Evolutionary conservation across 345 rosid genomes (phyloP).

Genomic region (Eucalyptus regnans): DNA sequence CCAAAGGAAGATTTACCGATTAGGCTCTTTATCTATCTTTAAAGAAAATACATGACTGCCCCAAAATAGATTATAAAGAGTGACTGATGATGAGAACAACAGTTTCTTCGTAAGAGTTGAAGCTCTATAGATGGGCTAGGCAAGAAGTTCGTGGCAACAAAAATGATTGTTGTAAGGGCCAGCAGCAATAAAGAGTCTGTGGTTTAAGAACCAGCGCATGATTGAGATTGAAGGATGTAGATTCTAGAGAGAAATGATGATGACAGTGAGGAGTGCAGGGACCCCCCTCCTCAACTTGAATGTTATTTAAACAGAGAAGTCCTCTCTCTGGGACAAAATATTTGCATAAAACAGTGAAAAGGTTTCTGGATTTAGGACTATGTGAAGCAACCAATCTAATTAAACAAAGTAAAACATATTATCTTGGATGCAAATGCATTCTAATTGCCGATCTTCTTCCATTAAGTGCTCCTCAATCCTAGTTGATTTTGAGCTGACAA

Average conservation of each 20-base stretch:
- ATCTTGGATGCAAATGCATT: background rate
- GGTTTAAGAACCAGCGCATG: background rate
- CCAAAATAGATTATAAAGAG: background rate
- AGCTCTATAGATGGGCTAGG: background rate
- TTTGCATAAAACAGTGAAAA: background rate
- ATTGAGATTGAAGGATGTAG: background rate
- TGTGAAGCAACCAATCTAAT: background rate
- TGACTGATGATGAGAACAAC: background rate
- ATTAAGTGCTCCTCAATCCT: background rate
- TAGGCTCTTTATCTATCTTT: background rate
- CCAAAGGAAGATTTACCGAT: background rate
- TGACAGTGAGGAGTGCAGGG: background rate
- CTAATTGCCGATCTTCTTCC: background rate
- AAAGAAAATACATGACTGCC: background rate
- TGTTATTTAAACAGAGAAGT: background rate
- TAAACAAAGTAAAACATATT: background rate
- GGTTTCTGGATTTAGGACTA: background rate
- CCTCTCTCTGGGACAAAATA: background rate
- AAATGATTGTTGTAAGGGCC: background rate
- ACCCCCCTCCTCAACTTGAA: background rate
- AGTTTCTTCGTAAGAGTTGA: background rate
- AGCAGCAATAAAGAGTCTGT: background rate
- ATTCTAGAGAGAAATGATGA: background rate
- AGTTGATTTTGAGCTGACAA: background rate
- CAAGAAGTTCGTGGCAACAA: background rate